A percentile compares a stretch with the other conserved stretches of the same genome.
Conservation (phyloP, 2,329 filamentous ascomycete genomes). For the Xylariales sp. region DNA sequence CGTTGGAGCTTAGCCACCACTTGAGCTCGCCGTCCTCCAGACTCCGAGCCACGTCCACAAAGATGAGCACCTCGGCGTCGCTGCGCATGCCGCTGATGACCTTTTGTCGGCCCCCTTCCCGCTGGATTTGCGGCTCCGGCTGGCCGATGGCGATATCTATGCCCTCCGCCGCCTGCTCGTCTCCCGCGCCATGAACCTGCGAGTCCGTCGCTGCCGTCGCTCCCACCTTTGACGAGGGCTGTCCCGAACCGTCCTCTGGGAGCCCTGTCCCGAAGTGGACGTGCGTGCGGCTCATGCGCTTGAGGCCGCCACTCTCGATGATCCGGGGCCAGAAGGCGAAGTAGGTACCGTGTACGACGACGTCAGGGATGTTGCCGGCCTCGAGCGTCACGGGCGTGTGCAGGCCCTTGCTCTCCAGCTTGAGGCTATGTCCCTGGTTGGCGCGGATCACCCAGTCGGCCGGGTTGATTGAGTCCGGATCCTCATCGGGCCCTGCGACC, state of each 20-base stretch:
- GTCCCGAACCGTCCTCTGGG: slow-evolving; percentile 44
- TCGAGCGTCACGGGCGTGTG: slow-evolving; percentile 63
- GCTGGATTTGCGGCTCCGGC: too few relatives aligned
- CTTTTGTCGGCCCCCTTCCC: slow-evolving; percentile 15
- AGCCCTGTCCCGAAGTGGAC: slow-evolving; percentile 83
- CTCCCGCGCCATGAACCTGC: slow-evolving; percentile 6
- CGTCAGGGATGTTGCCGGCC: slow-evolving; percentile 53
- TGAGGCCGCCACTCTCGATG: slow-evolving; percentile 69
- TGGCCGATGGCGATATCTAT: slow-evolving; percentile 6
- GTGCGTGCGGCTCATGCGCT: slow-evolving; percentile 78
- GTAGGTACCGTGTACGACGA: slow-evolving; percentile 85
- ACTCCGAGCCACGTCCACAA: slow-evolving; percentile 67
- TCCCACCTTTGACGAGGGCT: too few relatives aligned
- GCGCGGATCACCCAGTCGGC: slow-evolving; percentile 82
- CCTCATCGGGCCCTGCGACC: slow-evolving; percentile 25
- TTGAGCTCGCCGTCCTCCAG: slow-evolving; percentile 54
- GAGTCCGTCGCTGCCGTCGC: slow-evolving; percentile 6
- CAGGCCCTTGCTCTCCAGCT: slow-evolving; percentile 64
- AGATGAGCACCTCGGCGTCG: slow-evolving; percentile 73
- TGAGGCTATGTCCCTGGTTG: slow-evolving; percentile 90
- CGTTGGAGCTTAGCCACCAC: slow-evolving; percentile 80
- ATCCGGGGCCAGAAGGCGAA: slow-evolving; percentile 76
- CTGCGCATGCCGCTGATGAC: slow-evolving; percentile 78
- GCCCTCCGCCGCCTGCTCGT: too few relatives aligned
- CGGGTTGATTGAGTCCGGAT: slow-evolving; percentile 38